Percentiles rank a stretch among this genome's conserved stretches.
phyloP scores from a whole-genome alignment of 371 early-diverging fungal species.

The Rozella allomycis region DNA sequence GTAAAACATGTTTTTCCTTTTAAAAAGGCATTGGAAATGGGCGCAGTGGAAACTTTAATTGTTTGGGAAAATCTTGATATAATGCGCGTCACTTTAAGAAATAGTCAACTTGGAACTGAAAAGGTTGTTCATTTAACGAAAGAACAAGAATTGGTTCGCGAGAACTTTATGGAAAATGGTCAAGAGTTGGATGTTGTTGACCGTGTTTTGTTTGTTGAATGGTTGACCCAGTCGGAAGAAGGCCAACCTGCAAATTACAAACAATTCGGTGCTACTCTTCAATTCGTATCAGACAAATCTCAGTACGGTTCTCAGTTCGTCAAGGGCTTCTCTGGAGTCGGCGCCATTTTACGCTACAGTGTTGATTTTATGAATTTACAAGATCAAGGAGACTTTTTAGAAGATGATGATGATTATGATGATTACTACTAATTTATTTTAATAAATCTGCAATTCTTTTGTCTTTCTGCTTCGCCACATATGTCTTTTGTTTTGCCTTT shows the following conservation, averaged over 20 bases:
- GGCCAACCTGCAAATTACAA: no score
- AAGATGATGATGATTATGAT: no score
- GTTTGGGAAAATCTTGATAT: conserved; percentile 86
- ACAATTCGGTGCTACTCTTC: conserved; percentile 80
- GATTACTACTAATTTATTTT: no score
- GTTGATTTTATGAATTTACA: no score
- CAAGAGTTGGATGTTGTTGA: conserved; percentile 55
- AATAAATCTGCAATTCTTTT: no score
- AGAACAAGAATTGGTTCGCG: conserved; percentile 56
- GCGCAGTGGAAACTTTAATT: conserved; percentile 92
- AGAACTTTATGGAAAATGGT: conserved; percentile 33
- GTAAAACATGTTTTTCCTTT: no score
- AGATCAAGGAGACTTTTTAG: no score
- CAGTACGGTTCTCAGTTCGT: conserved; percentile 98
- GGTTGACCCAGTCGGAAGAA: conserved; percentile 76
- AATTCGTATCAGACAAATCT: conserved; percentile 92
- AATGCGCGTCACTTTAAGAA: conserved; percentile 47
- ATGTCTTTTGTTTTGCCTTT: no score
- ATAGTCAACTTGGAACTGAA: conserved; percentile 39
- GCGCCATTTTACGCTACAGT: conserved; percentile 94
- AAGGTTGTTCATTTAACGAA: conserved; percentile 42
- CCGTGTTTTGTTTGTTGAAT: conserved; percentile 71
- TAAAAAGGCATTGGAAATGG: conserved; percentile 77
- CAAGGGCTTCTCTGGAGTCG: conserved; percentile 98
- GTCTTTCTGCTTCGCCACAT: no score